These are phyloP conservation scores for Nidularia sp. DNA, from an alignment of 768 basidiomycete species.

Conservation along the genomic window DNA sequence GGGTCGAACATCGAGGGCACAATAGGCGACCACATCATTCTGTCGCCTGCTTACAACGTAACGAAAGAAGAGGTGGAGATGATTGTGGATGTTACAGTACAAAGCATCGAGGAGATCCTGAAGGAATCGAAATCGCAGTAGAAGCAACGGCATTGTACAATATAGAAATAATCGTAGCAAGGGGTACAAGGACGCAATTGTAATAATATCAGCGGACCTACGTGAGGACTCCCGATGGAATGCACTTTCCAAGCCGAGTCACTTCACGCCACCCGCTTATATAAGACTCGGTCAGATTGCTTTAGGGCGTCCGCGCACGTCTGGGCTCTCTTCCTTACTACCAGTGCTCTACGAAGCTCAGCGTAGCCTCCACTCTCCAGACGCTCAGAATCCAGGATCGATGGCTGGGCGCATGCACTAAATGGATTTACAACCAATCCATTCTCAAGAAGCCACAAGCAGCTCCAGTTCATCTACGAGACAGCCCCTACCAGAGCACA, in stretches of 20 bases:
- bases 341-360: conserved; percentile 22
- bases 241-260: conserved; percentile 2
- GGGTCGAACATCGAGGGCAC: conserved; percentile 67
- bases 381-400: conserved; percentile 48
- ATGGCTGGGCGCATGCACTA: conserved; percentile 87
- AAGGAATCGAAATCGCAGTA: conserved; percentile 17
- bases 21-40: conserved; percentile 65
- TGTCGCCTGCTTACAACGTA: conserved; percentile 80
- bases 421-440: conserved; percentile 84
- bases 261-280: conserved; percentile 41
- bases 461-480: conserved; percentile 55
- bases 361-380: conserved; percentile 22
- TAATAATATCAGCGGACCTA: neutral
- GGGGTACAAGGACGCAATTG: neutral
- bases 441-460: conserved; percentile 69
- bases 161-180: neutral
- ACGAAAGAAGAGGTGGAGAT: conserved; percentile 63
- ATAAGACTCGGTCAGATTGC: conserved; percentile 31
- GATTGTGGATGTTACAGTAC: conserved; percentile 65
- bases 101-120: conserved; percentile 63
- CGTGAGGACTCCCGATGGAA: neutral
- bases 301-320: conserved; percentile 28
- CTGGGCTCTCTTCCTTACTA: conserved; percentile 22
- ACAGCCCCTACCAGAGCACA: conserved; percentile 37
- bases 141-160: neutral